Conservation (phyloP, 768 basidiomycete genomes). For the Boletus bicolor region DNA sequence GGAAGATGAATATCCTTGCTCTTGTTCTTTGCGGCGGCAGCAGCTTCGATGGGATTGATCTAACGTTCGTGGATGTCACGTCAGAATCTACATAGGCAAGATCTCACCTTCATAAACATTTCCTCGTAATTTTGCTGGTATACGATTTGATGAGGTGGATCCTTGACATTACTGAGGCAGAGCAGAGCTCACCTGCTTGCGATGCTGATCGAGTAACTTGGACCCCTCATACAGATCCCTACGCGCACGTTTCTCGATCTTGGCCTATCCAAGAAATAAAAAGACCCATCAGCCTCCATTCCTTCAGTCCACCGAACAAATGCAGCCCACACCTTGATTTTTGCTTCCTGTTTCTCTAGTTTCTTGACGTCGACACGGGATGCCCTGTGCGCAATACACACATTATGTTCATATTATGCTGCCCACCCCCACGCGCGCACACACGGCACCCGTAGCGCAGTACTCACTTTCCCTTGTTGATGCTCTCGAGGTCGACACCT, state of each 20-base stretch:
- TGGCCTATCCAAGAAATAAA: slow-evolving; percentile 52
- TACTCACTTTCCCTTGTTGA: slow-evolving; percentile 88
- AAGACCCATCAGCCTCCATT: not conserved
- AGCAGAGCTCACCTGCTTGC: slow-evolving; percentile 65
- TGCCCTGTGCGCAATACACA: slow-evolving; percentile 48
- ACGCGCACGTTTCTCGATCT: slow-evolving; percentile 93
- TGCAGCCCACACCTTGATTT: slow-evolving; percentile 62
- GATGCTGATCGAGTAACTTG: slow-evolving; percentile 87
- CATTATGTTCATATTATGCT: slow-evolving; percentile 1
- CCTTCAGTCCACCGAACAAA: not conserved
- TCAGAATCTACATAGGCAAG: not conserved
- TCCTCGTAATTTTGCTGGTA: slow-evolving; percentile 93
- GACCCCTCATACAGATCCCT: slow-evolving; percentile 94
- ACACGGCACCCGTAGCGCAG: slow-evolving; percentile 7
- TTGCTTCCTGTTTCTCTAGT: slow-evolving; percentile 95
- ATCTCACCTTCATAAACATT: slow-evolving; percentile 94
- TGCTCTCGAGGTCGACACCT: slow-evolving; percentile 86
- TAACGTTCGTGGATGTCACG: slow-evolving; percentile 21
- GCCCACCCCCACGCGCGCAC: slow-evolving; percentile 2
- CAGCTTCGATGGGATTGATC: slow-evolving; percentile 92
- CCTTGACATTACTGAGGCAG: not conserved
- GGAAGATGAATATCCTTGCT: slow-evolving; percentile 96
- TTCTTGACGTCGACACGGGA: slow-evolving; percentile 94
- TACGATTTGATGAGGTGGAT: not conserved
- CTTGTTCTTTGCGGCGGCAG: slow-evolving; percentile 80